phyloP scores from a whole-genome alignment of 176 grass and related monocot species.

The Carex myosuroides region DNA sequence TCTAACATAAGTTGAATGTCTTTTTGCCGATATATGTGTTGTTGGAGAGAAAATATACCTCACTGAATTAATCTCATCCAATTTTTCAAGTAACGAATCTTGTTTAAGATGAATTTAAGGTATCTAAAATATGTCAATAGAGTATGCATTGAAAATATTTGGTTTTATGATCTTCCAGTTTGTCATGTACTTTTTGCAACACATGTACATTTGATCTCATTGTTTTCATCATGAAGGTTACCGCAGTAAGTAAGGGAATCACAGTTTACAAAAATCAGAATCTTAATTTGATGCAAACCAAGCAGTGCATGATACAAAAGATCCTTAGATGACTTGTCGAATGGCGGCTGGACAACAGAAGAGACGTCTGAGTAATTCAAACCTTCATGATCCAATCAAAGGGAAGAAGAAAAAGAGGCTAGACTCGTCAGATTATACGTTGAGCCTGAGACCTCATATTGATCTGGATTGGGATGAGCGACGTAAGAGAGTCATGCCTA shows the following conservation, averaged over 20 bases:
- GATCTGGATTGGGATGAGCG: slow-evolving; percentile 54
- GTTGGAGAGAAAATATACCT: neutral
- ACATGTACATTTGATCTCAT: neutral
- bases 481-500: slow-evolving; percentile 51
- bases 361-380: slow-evolving; percentile 55
- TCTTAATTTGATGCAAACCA: neutral
- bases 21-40: neutral
- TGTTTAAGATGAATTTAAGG: neutral
- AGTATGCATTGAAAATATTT: neutral
- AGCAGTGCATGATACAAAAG: neutral
- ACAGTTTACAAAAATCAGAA: neutral
- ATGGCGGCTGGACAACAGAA: slow-evolving; percentile 82
- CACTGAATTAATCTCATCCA: neutral
- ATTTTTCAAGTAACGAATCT: neutral
- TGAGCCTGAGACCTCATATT: slow-evolving; percentile 62
- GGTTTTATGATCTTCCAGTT: neutral
- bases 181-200: neutral
- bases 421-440: slow-evolving; percentile 41
- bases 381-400: slow-evolving; percentile 46
- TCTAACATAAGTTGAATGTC: neutral
- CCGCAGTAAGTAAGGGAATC: neutral
- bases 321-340: slow-evolving; percentile 52
- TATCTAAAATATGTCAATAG: neutral
- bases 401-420: slow-evolving; percentile 55
- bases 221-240: neutral